Evolutionary conservation across 495 filamentous ascomycete species (phyloP).

Genomic region (Lepidopterella palustris): DNA sequence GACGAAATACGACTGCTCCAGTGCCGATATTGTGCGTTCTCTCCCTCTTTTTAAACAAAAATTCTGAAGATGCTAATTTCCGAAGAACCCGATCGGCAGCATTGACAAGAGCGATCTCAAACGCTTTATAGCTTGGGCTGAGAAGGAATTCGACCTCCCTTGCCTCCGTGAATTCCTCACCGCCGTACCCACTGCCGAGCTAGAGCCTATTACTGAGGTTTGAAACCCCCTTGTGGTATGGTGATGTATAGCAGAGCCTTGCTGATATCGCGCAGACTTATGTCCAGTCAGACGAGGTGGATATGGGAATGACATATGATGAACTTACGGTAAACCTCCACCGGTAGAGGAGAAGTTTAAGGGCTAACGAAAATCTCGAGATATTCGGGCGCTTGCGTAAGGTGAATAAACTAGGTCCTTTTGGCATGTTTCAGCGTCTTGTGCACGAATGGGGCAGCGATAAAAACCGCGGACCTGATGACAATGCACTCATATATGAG

Average conservation of each 20-base stretch:
- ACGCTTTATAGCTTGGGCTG: slow-evolving; percentile 65
- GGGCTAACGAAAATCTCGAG: too few species aligned
- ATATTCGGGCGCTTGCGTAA: slow-evolving; percentile 67
- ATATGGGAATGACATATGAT: slow-evolving; percentile 62
- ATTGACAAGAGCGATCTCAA: slow-evolving; percentile 60
- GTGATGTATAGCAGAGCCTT: too few species aligned
- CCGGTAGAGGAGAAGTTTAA: too few species aligned
- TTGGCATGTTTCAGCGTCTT: slow-evolving; percentile 60
- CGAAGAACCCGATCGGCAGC: slow-evolving; percentile 39
- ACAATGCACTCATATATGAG: too few species aligned
- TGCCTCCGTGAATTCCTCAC: slow-evolving; percentile 60
- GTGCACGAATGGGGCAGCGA: slow-evolving; percentile 65
- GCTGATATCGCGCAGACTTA: too few species aligned
- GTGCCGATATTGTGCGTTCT: slow-evolving; percentile 41
- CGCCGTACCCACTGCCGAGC: slow-evolving; percentile 43
- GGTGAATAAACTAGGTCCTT: slow-evolving; percentile 65
- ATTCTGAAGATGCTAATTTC: too few species aligned
- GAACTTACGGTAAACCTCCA: slow-evolving; percentile 45
- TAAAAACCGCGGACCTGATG: too few species aligned
- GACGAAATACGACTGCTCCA: slow-evolving; percentile 63
- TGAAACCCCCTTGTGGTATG: too few species aligned
- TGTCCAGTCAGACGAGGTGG: slow-evolving; percentile 64
- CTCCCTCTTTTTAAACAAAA: too few species aligned
- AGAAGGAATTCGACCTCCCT: slow-evolving; percentile 57
- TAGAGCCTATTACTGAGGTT: slow-evolving; percentile 68